A percentile compares a stretch with the other conserved stretches of the same genome.
These are phyloP conservation scores for Cladosporium austrohemisphaericum DNA, from an alignment of 2,329 filamentous ascomycete species.

Conservation along the genomic window DNA sequence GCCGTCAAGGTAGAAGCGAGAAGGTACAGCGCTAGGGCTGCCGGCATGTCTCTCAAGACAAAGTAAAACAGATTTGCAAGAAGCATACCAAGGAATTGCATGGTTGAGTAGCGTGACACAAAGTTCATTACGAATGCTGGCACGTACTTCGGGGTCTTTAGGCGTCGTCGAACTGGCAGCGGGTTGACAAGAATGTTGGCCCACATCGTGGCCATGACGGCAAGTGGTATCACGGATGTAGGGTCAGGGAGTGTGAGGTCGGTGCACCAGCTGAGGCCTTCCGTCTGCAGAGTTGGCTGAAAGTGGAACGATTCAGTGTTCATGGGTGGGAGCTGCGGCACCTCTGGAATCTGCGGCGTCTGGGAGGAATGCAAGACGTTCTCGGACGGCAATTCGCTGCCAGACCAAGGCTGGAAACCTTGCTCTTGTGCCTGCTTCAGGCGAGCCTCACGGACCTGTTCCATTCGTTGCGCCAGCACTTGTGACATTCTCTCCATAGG, in stretches of 20 bases:
- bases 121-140: not conserved
- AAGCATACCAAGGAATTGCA: slow-evolving; percentile 26
- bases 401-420: not conserved
- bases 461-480: not conserved
- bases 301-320: slow-evolving; percentile 1
- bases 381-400: not conserved
- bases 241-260: slow-evolving; percentile 55
- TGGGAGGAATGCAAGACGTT: not conserved
- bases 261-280: slow-evolving; percentile 60
- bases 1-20: slow-evolving; percentile 21
- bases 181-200: slow-evolving; percentile 40
- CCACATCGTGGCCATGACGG: slow-evolving; percentile 48
- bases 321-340: not conserved
- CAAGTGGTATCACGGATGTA: slow-evolving; percentile 46
- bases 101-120: slow-evolving; percentile 15
- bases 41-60: slow-evolving; percentile 35
- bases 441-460: not conserved
- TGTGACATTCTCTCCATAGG: not conserved
- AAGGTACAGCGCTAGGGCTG: slow-evolving; percentile 42
- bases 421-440: not conserved
- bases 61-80: slow-evolving; percentile 34
- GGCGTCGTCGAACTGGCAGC: not conserved
- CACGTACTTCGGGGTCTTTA: not conserved
- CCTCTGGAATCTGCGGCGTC: slow-evolving; percentile 5
- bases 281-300: slow-evolving; percentile 50